Evolutionary conservation across 139 green algal species (phyloP).

Genomic region (Pleodorina starrii): DNA sequence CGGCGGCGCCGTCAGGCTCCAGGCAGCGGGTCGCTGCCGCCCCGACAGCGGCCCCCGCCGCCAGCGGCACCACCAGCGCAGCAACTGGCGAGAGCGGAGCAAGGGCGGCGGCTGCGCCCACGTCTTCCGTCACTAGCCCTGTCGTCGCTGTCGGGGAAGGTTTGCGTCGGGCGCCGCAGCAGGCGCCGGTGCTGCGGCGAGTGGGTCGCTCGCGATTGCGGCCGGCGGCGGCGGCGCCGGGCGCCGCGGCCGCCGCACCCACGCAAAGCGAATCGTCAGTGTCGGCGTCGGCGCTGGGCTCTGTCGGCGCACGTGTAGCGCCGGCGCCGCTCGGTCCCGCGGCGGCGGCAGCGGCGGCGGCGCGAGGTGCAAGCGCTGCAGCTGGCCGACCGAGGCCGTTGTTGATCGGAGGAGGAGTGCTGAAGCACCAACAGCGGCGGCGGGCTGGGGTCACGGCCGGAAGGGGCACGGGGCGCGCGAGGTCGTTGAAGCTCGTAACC

Average conservation of each 20-base stretch:
- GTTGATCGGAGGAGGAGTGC: too few species aligned
- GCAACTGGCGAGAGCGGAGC: neutral
- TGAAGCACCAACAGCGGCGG: too few species aligned
- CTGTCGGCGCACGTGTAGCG: too few species aligned
- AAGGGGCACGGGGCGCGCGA: too few species aligned
- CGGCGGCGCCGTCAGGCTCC: neutral
- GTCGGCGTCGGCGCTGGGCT: neutral
- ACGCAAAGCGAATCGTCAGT: neutral
- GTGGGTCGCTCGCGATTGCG: neutral
- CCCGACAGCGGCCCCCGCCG: neutral
- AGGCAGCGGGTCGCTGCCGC: neutral
- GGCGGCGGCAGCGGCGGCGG: too few species aligned
- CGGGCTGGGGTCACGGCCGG: too few species aligned
- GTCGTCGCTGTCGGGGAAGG: neutral
- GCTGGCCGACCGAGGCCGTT: too few species aligned
- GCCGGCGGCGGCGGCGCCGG: neutral
- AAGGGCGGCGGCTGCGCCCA: neutral
- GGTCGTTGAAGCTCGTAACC: constrained; percentile 31
- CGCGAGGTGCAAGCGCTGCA: too few species aligned
- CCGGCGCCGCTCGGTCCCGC: too few species aligned
- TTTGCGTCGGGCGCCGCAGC: neutral
- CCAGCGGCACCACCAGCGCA: neutral
- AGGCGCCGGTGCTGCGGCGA: neutral
- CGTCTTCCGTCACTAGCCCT: neutral
- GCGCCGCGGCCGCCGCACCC: neutral